Evolutionary conservation across 805 yeast genomes (phyloP).

Genomic region (Ogataea zsoltii): DNA sequence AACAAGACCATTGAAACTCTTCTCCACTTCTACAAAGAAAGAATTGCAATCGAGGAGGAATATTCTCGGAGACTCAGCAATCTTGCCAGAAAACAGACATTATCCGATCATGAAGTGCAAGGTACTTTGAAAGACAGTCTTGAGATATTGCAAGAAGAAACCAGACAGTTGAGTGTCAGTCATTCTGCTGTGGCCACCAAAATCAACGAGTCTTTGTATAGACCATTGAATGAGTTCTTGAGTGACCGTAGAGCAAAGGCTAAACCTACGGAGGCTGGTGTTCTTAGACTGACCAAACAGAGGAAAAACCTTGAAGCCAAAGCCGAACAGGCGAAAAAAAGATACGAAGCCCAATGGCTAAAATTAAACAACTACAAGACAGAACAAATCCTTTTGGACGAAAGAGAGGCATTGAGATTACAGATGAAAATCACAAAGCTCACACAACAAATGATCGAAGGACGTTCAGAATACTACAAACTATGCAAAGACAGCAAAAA

Average conservation of each 20-base stretch:
- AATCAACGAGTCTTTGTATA: slow-evolving; percentile 49
- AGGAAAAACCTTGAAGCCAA: slow-evolving; percentile 40
- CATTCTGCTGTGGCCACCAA: slow-evolving; percentile 55
- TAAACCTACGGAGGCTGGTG: slow-evolving; percentile 56
- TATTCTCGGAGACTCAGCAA: slow-evolving; percentile 56
- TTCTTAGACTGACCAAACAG: slow-evolving; percentile 53
- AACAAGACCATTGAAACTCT: slow-evolving; percentile 57
- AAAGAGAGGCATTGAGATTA: slow-evolving; percentile 66
- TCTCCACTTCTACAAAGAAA: slow-evolving; percentile 50
- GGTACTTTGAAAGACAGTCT: slow-evolving; percentile 62
- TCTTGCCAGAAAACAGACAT: slow-evolving; percentile 42
- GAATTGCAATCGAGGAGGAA: slow-evolving; percentile 70
- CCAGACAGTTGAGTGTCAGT: slow-evolving; percentile 55
- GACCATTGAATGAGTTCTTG: slow-evolving; percentile 54
- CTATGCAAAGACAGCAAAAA: slow-evolving; percentile 55
- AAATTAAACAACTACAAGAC: slow-evolving; percentile 61
- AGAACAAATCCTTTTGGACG: slow-evolving; percentile 67
- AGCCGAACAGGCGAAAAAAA: slow-evolving; percentile 41
- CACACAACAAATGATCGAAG: slow-evolving; percentile 40
- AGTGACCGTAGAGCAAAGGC: slow-evolving; percentile 52
- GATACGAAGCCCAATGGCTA: slow-evolving; percentile 58
- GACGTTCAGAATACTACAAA: slow-evolving; percentile 58
- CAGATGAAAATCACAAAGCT: slow-evolving; percentile 55
- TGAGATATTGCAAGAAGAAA: slow-evolving; percentile 58
- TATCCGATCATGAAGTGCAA: slow-evolving; percentile 41